Evolutionary conservation across 208 protist species (phyloP), one percentile per base, ranked within the genome.

Genomic region (Jaenimonas drosophilae): DNA sequence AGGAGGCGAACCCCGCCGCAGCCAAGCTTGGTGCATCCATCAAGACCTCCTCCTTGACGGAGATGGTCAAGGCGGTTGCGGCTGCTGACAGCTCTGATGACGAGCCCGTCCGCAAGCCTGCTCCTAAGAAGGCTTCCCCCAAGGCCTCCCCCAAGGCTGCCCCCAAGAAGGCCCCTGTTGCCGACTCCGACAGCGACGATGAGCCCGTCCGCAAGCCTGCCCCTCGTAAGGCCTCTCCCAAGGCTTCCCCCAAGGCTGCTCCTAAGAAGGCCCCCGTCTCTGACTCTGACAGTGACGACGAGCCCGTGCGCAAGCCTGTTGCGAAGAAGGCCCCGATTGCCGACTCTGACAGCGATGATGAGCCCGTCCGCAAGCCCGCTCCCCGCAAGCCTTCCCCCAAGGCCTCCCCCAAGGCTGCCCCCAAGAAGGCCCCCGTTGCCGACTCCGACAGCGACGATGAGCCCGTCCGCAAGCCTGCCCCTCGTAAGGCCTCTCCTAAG

Each of bases 1-100:
- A 86, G 57, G 62, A 61, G 42, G 65, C 59, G 4, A 93, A 87
- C 50, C 76, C 85, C 9, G 56, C 66, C 31, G 75, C 69, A 4
- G 77, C 72, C 7, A 29, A 43, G 1, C 50, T 49, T 11, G 51
- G 71, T 6, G 76, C 72, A 32, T 76, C 71, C 56, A 52, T 91
- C 20, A 54, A 52, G 34, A 67, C 55, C 29, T 86, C 76, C 1
- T 64, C 69, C 17, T 63, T 82, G 19, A 74, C 58, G 11, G 69
- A 67, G n/a, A 45, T 54, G 2, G 29, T 38, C 28, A 65, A 55
- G 12, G 54, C 55, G n/a, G n/a, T n/a, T 12, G 33, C 55, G 20
- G 37, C 41, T 2, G 57, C 57, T 14, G 54, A 74, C 38, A 61
- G 55, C 43, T 55, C 56, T 44, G 37, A 21, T 32, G 46, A 51